Evolutionary conservation across 345 rosid genomes (phyloP).

Genomic region (Populus davidiana): DNA sequence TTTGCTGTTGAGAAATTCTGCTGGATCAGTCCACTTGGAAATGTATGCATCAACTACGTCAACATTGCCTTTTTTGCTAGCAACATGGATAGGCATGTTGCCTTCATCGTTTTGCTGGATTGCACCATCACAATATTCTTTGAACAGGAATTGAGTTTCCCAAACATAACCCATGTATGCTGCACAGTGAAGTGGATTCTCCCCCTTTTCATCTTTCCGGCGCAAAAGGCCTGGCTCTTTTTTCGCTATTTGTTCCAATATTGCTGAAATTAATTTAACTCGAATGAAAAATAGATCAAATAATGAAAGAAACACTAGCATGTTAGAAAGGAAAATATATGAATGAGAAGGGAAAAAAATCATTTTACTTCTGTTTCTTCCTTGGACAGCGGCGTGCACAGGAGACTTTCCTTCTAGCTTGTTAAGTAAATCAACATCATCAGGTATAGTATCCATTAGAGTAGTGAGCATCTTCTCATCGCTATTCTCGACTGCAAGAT

Average conservation of each 20-base stretch:
- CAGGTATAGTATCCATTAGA: not conserved
- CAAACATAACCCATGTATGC: not conserved
- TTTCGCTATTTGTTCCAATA: not conserved
- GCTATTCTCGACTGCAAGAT: not conserved
- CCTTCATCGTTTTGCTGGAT: not conserved
- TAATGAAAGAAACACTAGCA: not conserved
- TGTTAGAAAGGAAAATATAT: not conserved
- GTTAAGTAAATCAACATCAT: accelerated
- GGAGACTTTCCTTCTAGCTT: not conserved
- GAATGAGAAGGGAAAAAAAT: not conserved
- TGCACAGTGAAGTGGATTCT: not conserved
- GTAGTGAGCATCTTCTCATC: not conserved
- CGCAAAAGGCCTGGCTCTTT: not conserved
- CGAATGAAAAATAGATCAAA: too few species aligned
- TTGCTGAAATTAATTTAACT: not conserved
- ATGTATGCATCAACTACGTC: not conserved
- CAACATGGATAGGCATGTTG: not conserved
- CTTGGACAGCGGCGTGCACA: not conserved
- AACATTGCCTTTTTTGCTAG: not conserved
- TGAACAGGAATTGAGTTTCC: not conserved
- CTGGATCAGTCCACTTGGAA: not conserved
- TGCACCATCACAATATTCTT: not conserved
- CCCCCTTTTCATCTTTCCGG: not conserved
- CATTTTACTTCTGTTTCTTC: not conserved
- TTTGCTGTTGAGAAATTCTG: not conserved